A percentile compares a stretch with the other conserved stretches of the same genome.
phyloP scores from a whole-genome alignment of 2,329 filamentous ascomycete genomes.

The Fusarium sp. region DNA sequence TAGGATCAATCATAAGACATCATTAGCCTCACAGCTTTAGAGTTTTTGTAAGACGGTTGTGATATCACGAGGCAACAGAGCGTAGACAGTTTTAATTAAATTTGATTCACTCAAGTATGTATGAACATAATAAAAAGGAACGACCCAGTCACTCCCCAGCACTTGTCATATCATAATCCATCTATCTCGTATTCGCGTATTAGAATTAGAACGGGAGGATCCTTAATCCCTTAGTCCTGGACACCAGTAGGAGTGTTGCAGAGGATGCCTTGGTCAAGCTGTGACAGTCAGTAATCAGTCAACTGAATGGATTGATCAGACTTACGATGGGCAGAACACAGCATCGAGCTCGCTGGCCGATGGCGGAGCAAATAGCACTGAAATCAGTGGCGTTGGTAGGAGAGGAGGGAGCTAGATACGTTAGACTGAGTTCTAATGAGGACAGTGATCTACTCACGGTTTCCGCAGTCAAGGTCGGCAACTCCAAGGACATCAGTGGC shows the following conservation, averaged over 20 bases:
- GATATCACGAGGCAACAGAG: fast-evolving
- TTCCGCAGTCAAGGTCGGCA: conserved; percentile 63
- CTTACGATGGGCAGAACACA: conserved; percentile 59
- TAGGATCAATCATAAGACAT: fast-evolving
- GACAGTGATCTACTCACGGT: conserved; percentile 52
- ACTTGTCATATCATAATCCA: neutral
- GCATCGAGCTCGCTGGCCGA: conserved; percentile 65
- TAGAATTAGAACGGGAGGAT: neutral
- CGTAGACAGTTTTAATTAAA: fast-evolving
- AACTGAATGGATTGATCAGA: fast-evolving
- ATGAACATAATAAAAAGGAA: neutral
- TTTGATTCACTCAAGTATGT: neutral
- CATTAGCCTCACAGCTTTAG: fast-evolving
- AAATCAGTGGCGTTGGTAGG: conserved; percentile 54
- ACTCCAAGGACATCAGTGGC: conserved; percentile 67
- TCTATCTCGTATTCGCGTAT: neutral
- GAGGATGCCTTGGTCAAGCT: conserved; percentile 47
- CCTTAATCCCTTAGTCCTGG: conserved; percentile 26
- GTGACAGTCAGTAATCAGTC: neutral
- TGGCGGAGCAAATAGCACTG: conserved; percentile 54
- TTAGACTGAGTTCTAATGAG: neutral
- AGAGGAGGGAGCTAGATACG: conserved; percentile 31
- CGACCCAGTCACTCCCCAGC: neutral
- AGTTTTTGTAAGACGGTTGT: neutral
- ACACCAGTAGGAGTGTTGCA: conserved; percentile 47